Base-by-base conservation (phyloP, 441 rosid species). In the Corymbia calophylla region DNA sequence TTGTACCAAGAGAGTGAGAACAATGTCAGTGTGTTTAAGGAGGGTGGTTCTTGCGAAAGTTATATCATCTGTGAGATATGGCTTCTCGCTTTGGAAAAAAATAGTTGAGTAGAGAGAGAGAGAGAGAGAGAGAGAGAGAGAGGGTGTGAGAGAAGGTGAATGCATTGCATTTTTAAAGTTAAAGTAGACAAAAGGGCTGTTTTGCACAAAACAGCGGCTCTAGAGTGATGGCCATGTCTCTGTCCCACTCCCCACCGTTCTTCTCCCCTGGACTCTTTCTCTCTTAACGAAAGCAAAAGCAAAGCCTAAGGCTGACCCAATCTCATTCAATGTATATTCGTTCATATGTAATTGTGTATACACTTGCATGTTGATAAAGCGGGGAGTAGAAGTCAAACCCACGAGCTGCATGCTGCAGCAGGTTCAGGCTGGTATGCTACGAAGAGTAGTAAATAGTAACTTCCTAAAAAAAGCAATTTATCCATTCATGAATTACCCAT, bases 231-330 rank as follows among this genome's bases (percentile, higher is more conserved):
- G 49, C 39, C 49, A 35, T 25, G 49, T 73, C 82, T 39, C 82
- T 86, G 55, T 32, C 60, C 64, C 64, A 58, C 64, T 25, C 64
- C 88, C 88, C 88, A 32, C 44, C 19, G 88, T 87, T 87, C 88
- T 35, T 56, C 88, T 53, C 88, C 88, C 88, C 88, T 87, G 88
- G 88, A 53, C 88, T 87, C 88, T 53, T n/a, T 35, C 88, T 18
- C 88, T 18, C 88, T 54, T 21, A 86, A 86, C 54, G 2, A 55
- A 27, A 2, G 88, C 51, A 31, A 53, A 49, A 54, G 58, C 48
- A 32, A 56, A 53, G 64, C 48, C 29, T 11, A 53, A 19, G 60
- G 29, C n/a, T 86, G 66, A 86, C 16, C 44, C 48, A 19, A 31
- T 54, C 64, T 29, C 31, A 44, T 77, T 77, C 84, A 44, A 77